Evolutionary conservation across 176 grass and related monocot genomes (phyloP), one percentile per base, ranked within the genome.

Genomic region (Rhipidocladum racemiflorum): DNA sequence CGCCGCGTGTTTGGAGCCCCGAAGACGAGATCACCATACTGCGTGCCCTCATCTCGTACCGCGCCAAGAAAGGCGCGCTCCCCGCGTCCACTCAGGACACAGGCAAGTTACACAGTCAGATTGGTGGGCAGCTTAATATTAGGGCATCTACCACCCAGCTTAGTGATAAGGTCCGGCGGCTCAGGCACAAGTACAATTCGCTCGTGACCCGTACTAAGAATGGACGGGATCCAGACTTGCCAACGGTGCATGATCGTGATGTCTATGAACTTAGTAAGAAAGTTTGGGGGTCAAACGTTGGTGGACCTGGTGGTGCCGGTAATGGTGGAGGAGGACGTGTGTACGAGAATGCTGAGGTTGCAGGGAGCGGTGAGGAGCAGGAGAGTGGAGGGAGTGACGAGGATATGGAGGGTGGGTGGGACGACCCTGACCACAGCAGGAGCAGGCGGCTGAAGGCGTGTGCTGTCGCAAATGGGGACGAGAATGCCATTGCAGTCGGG

Each of bases 11-110:
- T 9, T 92, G 91, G 91, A 83, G 72, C 51, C 77, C 81, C 11
- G 66, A 87, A 21, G 84, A 89, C 4, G 81, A 92, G 57, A 12
- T 89, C 40, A 65, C 60, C 65, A 77, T 92, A 25, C 91, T 87
- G 59, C 68, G 45, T 17, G 91, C 81, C 66, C 59, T 89, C 49
- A 57, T 82, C 10, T n/a, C 70, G 39, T 89, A 82, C 84, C 76
- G 77, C 2, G 38, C 46, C 48, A 89, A 85, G 66, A 87, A 89
- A 3, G 70, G 81, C 3, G n/a, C 3, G 13, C 53, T 89, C 28
- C 84, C 84, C 5, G 61, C 10, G 0, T 78, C 76, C 0, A 28
- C 61, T 23, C 38, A 84, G 21, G 87, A 87, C 24, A 81, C 85
- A 46, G 30, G 39, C 16, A 70, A 62, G 20, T 7, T 92, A 10